Conservation (phyloP, 495 filamentous ascomycete species). For the Penicillium bovifimosum region DNA sequence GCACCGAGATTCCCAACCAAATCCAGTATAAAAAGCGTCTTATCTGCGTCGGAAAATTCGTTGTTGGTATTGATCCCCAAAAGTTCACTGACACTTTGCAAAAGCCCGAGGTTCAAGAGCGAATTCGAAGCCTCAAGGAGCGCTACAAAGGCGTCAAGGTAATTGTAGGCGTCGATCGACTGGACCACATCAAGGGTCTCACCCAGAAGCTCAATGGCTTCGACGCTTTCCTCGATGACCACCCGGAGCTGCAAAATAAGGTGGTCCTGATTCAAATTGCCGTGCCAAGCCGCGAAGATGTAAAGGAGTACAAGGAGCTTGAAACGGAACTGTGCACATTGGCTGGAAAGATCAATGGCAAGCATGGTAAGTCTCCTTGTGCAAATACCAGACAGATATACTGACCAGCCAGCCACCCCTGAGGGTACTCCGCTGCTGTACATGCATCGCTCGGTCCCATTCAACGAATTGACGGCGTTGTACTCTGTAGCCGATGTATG, state of each 20-base stretch:
- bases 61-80: constrained; percentile 89
- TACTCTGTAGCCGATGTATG: constrained; percentile 89
- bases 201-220: constrained; percentile 89
- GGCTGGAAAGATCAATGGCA: constrained; percentile 87
- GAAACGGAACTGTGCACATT: constrained; percentile 85
- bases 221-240: constrained; percentile 83
- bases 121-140: constrained; percentile 69
- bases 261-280: constrained; percentile 91
- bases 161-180: constrained; percentile 86
- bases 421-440: constrained; percentile 94
- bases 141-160: constrained; percentile 84
- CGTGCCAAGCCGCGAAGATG: constrained; percentile 84
- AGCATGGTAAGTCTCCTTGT: constrained; percentile 25
- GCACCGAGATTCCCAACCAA: constrained; percentile 49
- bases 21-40: constrained; percentile 71
- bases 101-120: constrained; percentile 67
- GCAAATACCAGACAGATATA: neutral
- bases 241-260: constrained; percentile 88
- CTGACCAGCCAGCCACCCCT: constrained; percentile 55
- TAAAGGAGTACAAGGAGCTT: constrained; percentile 93
- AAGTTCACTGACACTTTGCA: constrained; percentile 76
- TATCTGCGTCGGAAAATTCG: constrained; percentile 75
- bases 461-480: constrained; percentile 85
- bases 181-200: constrained; percentile 97
- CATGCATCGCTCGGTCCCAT: constrained; percentile 82